Conservation (phyloP, 176 grass and related monocot genomes). For the Musa acuminata region DNA sequence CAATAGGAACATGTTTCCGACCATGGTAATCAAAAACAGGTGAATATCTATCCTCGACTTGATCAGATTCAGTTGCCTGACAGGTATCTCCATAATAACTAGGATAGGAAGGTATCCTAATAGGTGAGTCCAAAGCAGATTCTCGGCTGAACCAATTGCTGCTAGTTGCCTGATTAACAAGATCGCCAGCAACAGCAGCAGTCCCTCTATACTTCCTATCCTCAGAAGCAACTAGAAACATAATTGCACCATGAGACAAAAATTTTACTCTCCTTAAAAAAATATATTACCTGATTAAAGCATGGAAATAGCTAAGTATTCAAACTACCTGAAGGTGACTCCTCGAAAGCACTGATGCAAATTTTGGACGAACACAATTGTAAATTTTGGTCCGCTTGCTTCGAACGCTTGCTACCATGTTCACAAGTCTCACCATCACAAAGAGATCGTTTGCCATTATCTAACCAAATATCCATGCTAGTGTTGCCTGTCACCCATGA, state of each 20-base stretch:
- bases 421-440: constrained; percentile 34
- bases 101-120: constrained; percentile 42
- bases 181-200: constrained; percentile 12
- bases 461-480: constrained; percentile 13
- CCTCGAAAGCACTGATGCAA: background rate
- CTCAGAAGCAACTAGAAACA: background rate
- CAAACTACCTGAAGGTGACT: background rate
- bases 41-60: constrained; percentile 23
- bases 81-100: constrained; percentile 40
- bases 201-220: background rate
- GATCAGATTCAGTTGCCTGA: constrained; percentile 19
- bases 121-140: constrained; percentile 29
- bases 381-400: constrained; percentile 31
- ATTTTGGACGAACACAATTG: constrained; percentile 21
- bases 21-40: constrained; percentile 31
- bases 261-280: background rate
- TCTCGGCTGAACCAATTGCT: constrained; percentile 14
- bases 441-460: constrained; percentile 38
- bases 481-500: constrained; percentile 6
- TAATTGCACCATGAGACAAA: background rate
- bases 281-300: background rate
- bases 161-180: constrained; percentile 19
- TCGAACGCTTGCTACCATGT: constrained; percentile 45
- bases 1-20: constrained; percentile 53
- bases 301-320: constrained; percentile 21